Evolutionary conservation across 2,329 filamentous ascomycete genomes (phyloP).

Genomic region (Penicillium sp.): DNA sequence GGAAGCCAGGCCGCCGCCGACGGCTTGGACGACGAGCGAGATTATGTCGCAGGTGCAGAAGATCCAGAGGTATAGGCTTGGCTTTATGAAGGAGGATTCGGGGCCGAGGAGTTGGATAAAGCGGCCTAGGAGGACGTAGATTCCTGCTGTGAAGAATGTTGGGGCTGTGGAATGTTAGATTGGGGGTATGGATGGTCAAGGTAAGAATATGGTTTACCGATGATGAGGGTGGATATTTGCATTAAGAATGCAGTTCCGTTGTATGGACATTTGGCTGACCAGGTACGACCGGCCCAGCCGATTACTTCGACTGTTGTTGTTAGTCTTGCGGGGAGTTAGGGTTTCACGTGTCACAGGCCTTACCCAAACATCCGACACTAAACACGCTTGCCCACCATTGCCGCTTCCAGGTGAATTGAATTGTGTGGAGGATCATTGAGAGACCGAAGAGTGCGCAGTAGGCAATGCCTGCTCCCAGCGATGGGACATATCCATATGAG

Average conservation of each 20-base stretch:
- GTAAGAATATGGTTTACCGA: constrained; percentile 14
- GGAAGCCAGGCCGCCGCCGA: constrained; percentile 54
- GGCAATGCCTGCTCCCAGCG: constrained; percentile 34
- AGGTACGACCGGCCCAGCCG: constrained; percentile 51
- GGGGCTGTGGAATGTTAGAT: constrained; percentile 33
- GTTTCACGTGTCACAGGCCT: constrained; percentile 6
- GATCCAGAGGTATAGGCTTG: constrained; percentile 48
- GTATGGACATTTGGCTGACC: constrained; percentile 51
- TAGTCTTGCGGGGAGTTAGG: not conserved
- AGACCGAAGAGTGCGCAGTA: constrained; percentile 36
- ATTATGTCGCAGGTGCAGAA: constrained; percentile 55
- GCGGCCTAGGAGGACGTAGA: constrained; percentile 51
- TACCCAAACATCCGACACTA: constrained; percentile 37
- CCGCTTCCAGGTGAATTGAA: constrained; percentile 37
- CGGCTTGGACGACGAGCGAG: constrained; percentile 56
- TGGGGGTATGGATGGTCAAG: not conserved
- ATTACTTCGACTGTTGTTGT: constrained; percentile 40
- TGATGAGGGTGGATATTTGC: constrained; percentile 48
- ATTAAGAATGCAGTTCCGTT: constrained; percentile 50
- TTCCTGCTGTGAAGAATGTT: constrained; percentile 52
- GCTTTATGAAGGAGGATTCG: constrained; percentile 44
- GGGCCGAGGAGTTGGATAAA: constrained; percentile 48
- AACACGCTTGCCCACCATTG: constrained; percentile 43
- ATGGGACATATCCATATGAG: constrained; percentile 37
- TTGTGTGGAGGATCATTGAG: constrained; percentile 35